Evolutionary conservation across 768 basidiomycete genomes (phyloP), one percentile per base, ranked within the genome.

Genomic region (Collybia nuda): DNA sequence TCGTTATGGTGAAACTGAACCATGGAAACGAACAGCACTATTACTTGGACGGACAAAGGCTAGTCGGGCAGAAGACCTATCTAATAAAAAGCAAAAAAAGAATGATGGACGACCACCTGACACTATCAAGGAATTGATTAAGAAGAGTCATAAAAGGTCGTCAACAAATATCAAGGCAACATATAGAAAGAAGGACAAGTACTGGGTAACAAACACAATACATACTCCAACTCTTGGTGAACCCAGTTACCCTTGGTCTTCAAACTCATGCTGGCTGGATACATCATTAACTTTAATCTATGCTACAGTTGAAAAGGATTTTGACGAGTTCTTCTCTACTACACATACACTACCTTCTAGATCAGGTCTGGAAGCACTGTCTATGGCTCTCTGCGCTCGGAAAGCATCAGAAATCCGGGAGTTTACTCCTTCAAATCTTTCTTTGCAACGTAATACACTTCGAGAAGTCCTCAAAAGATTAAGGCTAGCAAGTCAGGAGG

Each of bases 181-280:
- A n/a, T n/a, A n/a, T n/a, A n/a, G n/a, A n/a, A n/a, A n/a, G n/a
- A n/a, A n/a, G n/a, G n/a, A n/a, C n/a, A n/a, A n/a, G n/a, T n/a
- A n/a, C n/a, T 2, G 18, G 4, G 40, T 22, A 41, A 41, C 17
- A 12, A 22, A 22, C 40, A 41, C 9, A 22, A 11, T 14, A 19
- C 26, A 14, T 24, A 11, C 40, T 12, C 19, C 19, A 14, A 19
- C 40, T n/a, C n/a, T n/a, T n/a, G n/a, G n/a, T n/a, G n/a, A 22
- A 22, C 11, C 40, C n/a, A 44, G 53, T 36, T 57, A 54, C 24
- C 40, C 38, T 2, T 57, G 56, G 56, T 18, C 41, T 2, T 23
- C 44, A 6, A 54, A 51, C 22, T 57, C 56, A 4, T 57, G 56
- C 39, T 57, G 56, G 56, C 49, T 57, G 24, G 56, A 57, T 18